Base-by-base conservation (phyloP, 495 filamentous ascomycete genomes). In the Aspergillus cavernicola region DNA sequence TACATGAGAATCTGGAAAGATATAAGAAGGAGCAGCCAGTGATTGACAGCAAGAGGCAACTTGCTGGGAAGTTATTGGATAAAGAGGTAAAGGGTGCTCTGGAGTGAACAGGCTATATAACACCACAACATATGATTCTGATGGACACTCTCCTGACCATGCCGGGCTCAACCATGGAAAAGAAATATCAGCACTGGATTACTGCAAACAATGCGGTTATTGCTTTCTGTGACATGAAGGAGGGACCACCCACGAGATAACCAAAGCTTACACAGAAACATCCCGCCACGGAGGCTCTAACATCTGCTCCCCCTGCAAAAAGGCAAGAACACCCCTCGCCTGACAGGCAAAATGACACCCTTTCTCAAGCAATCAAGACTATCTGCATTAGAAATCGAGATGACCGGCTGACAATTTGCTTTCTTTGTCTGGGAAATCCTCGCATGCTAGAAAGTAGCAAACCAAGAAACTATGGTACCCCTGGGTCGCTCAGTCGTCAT, bases 21-120 rank as follows among this genome's bases (percentile, higher is more conserved):
- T 68, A 70, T 50, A 66, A 67, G 40, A 68, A 67, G 26, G 49
- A 70, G 31, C 52, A 72, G 54, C 63, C 54, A 31, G 60, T 72
- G 39, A 68, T 68, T 37, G 57, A 72, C 49, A 60, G 53, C 23
- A 40, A 69, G 41, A 41, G 50, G 51, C 39, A 71, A 51, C 56
- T 70, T 13, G 48, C 64, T 29, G 61, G 66, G 50, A 62, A 62
- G 40, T 23, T 70, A 28, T 44, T 70, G 3, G 41, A 66, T 41
- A 38, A 50, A 33, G 40, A 66, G 47, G 63, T 63, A 6, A 60
- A 48, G 28, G 57, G 44, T 10, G 42, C 61, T 6, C 42, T 69
- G n/a, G 23, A 67, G 46, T 22, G 44, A 18, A 59, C 36, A 7
- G 50, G 60, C 12, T 61, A 55, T 28, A 62, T 67, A 23, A 56